Evolutionary conservation across 2,329 filamentous ascomycete genomes (phyloP).

Genomic region (Phoma sp.): DNA sequence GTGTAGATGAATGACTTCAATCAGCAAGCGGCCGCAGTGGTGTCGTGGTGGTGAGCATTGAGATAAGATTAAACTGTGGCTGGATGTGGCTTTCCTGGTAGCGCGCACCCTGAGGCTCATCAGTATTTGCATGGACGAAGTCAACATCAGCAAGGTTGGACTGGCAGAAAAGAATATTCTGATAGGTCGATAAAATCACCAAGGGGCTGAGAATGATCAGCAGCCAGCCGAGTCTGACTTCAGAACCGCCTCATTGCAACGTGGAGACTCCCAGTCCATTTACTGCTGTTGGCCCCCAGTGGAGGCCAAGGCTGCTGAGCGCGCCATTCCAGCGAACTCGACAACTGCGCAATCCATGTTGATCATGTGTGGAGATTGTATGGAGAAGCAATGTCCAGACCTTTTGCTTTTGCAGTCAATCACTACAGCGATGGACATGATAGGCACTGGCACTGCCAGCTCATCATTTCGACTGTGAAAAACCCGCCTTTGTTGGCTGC

Average conservation of each 20-base stretch:
- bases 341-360: slow-evolving; percentile 5
- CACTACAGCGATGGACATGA: background rate
- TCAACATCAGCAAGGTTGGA: slow-evolving; percentile 10
- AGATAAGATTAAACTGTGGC: slow-evolving; percentile 9
- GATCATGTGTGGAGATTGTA: slow-evolving; percentile 17
- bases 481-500: slow-evolving; percentile 6
- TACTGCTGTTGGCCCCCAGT: slow-evolving; percentile 8
- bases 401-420: background rate
- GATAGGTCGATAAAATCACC: background rate
- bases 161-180: slow-evolving; percentile 3
- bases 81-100: slow-evolving; percentile 6
- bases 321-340: slow-evolving; percentile 8
- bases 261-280: slow-evolving; percentile 11
- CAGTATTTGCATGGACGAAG: background rate
- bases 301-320: slow-evolving; percentile 7
- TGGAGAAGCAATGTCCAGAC: slow-evolving; percentile 14
- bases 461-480: slow-evolving; percentile 2
- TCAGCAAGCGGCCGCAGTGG: background rate
- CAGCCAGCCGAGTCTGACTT: slow-evolving; percentile 1
- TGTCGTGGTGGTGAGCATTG: background rate
- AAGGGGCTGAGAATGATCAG: background rate
- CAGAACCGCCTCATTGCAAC: slow-evolving; percentile 8
- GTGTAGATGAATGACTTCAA: background rate
- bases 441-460: slow-evolving; percentile 10
- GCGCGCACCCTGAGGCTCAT: slow-evolving; percentile 3